Evolutionary conservation across 108 stramenopile genomes (phyloP).

Genomic region (Fistulifera solaris): DNA sequence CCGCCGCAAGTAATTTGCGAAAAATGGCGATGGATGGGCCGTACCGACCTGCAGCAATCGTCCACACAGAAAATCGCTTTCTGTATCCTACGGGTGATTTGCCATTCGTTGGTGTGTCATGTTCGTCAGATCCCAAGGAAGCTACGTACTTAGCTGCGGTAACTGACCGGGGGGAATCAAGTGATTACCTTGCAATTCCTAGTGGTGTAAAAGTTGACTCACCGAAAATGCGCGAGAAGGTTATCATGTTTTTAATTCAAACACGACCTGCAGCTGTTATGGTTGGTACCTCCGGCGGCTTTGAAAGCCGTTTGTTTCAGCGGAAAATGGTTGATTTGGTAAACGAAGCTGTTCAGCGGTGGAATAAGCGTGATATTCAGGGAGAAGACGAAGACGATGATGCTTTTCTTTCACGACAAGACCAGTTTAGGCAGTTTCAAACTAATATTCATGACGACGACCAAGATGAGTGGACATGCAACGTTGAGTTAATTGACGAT

Average conservation of each 20-base stretch:
- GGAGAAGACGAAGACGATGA: constrained; percentile 87
- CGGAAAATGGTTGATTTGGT: constrained; percentile 62
- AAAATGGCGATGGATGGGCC: constrained; percentile 87
- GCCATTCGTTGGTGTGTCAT: constrained; percentile 71
- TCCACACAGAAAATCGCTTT: constrained; percentile 66
- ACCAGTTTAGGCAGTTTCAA: constrained; percentile 42
- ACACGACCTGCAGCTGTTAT: constrained; percentile 68
- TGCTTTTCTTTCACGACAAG: constrained; percentile 55
- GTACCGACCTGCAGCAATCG: constrained; percentile 60
- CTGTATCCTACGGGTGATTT: constrained; percentile 73
- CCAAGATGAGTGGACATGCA: constrained; percentile 71
- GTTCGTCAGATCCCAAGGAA: constrained; percentile 57
- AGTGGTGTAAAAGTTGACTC: constrained; percentile 60
- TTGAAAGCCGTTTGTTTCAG: constrained; percentile 40
- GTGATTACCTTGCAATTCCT: constrained; percentile 74
- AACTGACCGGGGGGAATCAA: constrained; percentile 58
- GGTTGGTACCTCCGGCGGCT: constrained; percentile 77
- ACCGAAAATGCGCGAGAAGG: constrained; percentile 65
- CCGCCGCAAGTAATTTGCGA: constrained; percentile 58
- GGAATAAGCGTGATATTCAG: constrained; percentile 70
- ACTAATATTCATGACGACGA: constrained; percentile 47
- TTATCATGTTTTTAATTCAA: constrained; percentile 69
- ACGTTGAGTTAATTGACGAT: constrained; percentile 79
- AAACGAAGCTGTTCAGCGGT: constrained; percentile 58
- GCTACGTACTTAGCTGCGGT: constrained; percentile 77